These are phyloP conservation scores for Lecanicillium sp. DNA, from an alignment of 2,329 filamentous ascomycete genomes.

Conservation along the genomic window DNA sequence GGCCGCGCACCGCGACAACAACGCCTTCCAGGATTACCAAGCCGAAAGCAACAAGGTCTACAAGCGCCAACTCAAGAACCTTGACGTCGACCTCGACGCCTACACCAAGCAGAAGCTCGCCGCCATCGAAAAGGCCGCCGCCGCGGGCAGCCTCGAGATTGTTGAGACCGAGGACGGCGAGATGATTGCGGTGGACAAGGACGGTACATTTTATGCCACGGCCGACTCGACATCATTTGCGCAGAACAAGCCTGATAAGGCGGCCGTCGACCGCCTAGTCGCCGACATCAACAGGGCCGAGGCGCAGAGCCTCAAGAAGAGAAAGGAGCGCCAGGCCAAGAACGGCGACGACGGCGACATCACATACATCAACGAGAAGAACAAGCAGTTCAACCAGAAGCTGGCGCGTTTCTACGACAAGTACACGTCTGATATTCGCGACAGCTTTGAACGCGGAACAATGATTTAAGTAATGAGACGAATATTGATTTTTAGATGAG, in stretches of 20 bases:
- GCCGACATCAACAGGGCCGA: constrained; percentile 83
- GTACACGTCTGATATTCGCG: constrained; percentile 93
- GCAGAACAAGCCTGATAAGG: constrained; percentile 80
- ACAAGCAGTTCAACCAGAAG: constrained; percentile 99
- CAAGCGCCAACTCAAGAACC: constrained; percentile 77
- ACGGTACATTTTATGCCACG: constrained; percentile 86
- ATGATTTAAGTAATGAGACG: constrained; percentile 61
- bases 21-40: constrained; percentile 83
- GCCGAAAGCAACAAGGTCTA: constrained; percentile 89
- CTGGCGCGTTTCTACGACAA: constrained; percentile 95
- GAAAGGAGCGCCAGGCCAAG: constrained; percentile 68
- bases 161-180: constrained; percentile 95
- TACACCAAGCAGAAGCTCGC: constrained; percentile 84
- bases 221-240: constrained; percentile 75
- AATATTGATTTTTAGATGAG: not conserved
- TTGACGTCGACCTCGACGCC: constrained; percentile 71
- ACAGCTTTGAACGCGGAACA: constrained; percentile 95
- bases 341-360: constrained; percentile 85
- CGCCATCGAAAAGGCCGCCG: constrained; percentile 78
- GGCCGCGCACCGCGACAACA: constrained; percentile 71
- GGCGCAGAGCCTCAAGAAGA: constrained; percentile 77
- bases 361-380: constrained; percentile 99
- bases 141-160: constrained; percentile 79
- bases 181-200: constrained; percentile 85
- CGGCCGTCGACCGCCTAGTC: constrained; percentile 81